A percentile compares a stretch with the other conserved stretches of the same genome.
Conservation (phyloP, 352 stramenopile genomes). For the Globisporangium sylvaticum region DNA sequence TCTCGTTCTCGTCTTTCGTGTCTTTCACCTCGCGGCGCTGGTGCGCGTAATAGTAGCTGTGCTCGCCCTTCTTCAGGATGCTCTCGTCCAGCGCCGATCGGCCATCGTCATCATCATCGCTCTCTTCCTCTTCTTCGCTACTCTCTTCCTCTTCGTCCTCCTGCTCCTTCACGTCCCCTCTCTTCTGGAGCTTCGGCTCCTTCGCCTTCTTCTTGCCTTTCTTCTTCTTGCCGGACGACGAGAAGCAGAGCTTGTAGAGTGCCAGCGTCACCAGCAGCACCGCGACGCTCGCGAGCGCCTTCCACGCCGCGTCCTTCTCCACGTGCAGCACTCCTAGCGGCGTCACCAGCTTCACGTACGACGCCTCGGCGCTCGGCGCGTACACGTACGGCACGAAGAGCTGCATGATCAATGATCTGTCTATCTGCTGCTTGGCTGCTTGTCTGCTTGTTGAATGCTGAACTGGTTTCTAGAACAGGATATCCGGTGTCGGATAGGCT, state of each 20-base stretch:
- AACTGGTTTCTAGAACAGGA: background rate
- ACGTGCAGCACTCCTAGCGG: constrained; percentile 61
- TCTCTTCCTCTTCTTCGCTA: constrained; percentile 12
- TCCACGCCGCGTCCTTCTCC: constrained; percentile 41
- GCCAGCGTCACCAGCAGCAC: constrained; percentile 36
- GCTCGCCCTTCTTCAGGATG: constrained; percentile 58
- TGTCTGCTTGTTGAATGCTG: background rate
- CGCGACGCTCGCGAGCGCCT: constrained; percentile 29
- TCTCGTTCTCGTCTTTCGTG: constrained; percentile 8
- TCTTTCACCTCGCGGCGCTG: constrained; percentile 29
- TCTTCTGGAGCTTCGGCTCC: constrained; percentile 25
- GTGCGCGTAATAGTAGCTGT: constrained; percentile 87
- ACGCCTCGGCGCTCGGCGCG: constrained; percentile 44
- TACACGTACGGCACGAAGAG: constrained; percentile 79
- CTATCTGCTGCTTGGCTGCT: background rate
- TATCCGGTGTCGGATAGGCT: background rate
- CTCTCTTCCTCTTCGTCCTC: constrained; percentile 8
- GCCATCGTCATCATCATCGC: constrained; percentile 17
- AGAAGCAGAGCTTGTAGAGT: constrained; percentile 18
- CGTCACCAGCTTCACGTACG: constrained; percentile 70
- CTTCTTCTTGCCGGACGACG: constrained; percentile 6
- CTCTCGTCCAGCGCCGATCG: constrained; percentile 57
- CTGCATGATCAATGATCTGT: constrained; percentile 7
- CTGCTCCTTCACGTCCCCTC: constrained; percentile 14
- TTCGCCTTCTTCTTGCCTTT: constrained; percentile 23